Evolutionary conservation across 2,329 filamentous ascomycete genomes (phyloP).

Genomic region (Aureobasidium leucospermi): DNA sequence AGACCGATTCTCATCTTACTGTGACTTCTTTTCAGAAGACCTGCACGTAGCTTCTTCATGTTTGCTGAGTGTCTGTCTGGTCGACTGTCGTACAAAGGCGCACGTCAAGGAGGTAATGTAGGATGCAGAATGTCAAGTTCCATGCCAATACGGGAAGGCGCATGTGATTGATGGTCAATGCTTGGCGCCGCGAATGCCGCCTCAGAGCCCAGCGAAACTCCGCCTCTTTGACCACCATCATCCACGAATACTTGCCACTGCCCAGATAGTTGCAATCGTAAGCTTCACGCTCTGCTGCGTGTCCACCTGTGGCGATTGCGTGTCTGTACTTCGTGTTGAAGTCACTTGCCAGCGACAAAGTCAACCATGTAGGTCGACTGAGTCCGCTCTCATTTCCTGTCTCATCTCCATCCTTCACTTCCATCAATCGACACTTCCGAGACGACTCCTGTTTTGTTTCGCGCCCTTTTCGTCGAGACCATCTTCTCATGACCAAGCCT

Average conservation of each 20-base stretch:
- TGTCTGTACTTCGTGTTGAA: background rate
- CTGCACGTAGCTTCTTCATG: constrained; percentile 22
- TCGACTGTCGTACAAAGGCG: background rate
- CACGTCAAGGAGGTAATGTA: background rate
- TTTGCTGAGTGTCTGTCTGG: background rate
- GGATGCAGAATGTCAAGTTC: background rate
- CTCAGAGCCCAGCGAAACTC: background rate
- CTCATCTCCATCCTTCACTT: background rate
- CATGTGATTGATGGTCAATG: background rate
- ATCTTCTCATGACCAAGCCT: too few relatives aligned
- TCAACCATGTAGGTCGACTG: background rate
- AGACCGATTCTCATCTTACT: constrained; percentile 14
- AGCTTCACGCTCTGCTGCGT: background rate
- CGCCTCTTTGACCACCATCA: too few relatives aligned
- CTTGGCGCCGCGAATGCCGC: constrained; percentile 4
- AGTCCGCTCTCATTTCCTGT: background rate
- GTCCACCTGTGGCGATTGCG: background rate
- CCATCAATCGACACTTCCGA: background rate
- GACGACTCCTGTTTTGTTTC: background rate
- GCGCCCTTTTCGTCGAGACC: background rate
- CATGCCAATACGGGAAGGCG: background rate
- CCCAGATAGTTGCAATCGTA: background rate
- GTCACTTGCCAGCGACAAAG: too few relatives aligned
- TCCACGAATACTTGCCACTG: background rate
- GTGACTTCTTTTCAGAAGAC: constrained; percentile 19